Evolutionary conservation across 805 yeast species (phyloP).

Genomic region (Metschnikowia peoriensis): DNA sequence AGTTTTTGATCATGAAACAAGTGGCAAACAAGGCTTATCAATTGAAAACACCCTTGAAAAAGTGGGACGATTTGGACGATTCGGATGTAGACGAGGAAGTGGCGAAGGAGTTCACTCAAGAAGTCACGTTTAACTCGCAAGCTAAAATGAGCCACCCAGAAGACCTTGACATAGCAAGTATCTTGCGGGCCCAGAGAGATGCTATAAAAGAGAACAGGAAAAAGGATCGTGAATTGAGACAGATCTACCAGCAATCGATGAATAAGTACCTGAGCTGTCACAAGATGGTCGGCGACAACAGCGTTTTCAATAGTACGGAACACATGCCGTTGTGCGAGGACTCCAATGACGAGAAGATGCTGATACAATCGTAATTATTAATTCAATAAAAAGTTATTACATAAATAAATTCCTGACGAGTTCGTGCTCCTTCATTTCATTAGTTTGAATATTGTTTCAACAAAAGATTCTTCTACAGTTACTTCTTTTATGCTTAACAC

Average conservation of each 20-base stretch:
- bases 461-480: too few relatives aligned
- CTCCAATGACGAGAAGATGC: constrained; percentile 3
- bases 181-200: constrained; percentile 36
- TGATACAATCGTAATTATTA: neutral
- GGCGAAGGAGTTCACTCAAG: constrained; percentile 35
- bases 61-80: constrained; percentile 66
- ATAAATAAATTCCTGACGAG: too few relatives aligned
- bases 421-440: too few relatives aligned
- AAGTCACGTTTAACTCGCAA: constrained; percentile 37
- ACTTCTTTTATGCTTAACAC: too few relatives aligned
- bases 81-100: constrained; percentile 38
- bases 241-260: constrained; percentile 30
- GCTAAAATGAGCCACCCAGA: constrained; percentile 30
- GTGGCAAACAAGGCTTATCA: constrained; percentile 49
- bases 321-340: constrained; percentile 9
- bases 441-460: too few relatives aligned
- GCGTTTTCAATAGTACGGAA: constrained; percentile 25
- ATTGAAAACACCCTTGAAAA: constrained; percentile 59
- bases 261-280: constrained; percentile 19
- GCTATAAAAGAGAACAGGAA: constrained; percentile 38
- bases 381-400: too few relatives aligned
- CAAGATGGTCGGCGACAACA: constrained; percentile 21
- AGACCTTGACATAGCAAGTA: constrained; percentile 38
- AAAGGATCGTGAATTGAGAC: constrained; percentile 44
- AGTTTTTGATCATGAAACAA: constrained; percentile 74